Base-by-base conservation (phyloP, 352 stramenopile genomes). In the Pythium biforme region DNA sequence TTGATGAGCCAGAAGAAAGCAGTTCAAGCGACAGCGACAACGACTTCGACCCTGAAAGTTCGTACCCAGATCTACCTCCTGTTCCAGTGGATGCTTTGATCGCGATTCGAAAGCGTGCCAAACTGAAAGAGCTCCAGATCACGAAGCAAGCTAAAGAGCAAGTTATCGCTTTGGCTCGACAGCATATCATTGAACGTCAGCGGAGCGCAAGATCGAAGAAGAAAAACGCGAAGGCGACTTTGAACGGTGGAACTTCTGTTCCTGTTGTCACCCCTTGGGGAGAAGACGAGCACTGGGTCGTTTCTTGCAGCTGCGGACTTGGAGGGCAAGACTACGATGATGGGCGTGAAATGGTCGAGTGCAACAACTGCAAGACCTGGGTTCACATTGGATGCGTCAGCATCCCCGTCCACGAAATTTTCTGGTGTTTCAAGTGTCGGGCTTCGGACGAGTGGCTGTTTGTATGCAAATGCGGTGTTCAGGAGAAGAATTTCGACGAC, bases 401-500 rank as follows among this genome's bases (percentile, higher is more conserved):
- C 14, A 40, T 66, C 5, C 69, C 74, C 17, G 70, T 76, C 7
- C 75, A 80, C 39, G 77, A 89, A 39, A 73, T 77, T 26, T 90
- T 89, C 41, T 53, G 75, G 51, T 90, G 80, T 54, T 83, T 81
- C 61, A 73, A 76, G 29, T 89, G 83, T 60, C 57, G 56, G 4
- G 34, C 37, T 19, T 43, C 52, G 19, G 51, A 64, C 10, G 57
- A 83, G 23, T 92, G 83, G 83, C 77, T 83, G 45, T 89, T 92
- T 47, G 71, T 88, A 29, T 92, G 83, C 53, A 65, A 74, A 22
- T 93, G 84, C 61, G 76, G 75, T 9, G 47, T 89, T 33, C 74
- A 79, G 49, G 55, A 58, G 8, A 73, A 71, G 31, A 91, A 93
- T 51, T 84, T 87, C 48, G 81, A 93, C 45, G 84, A 93, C 55